Conservation (phyloP, 345 rosid genomes). For the Aquilaria sinensis region DNA sequence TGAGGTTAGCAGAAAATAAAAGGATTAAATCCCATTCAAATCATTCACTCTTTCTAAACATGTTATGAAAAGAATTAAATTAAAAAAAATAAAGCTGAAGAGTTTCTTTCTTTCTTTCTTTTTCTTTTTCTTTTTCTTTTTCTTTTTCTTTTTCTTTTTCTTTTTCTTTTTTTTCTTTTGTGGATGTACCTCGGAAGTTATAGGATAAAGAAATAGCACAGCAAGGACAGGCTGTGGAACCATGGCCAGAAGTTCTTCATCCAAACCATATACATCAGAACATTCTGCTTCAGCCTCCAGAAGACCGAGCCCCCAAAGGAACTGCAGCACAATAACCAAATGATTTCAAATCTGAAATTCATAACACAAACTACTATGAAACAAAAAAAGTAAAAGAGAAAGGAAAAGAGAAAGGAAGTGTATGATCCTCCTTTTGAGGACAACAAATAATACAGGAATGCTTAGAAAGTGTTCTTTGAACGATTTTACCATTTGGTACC, state of each 20-base stretch:
- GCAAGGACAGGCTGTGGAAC: slow-evolving; percentile 93
- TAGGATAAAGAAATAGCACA: slow-evolving; percentile 82
- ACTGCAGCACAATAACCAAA: slow-evolving; percentile 31
- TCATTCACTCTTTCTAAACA: too few relatives aligned
- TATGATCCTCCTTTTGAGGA: too few relatives aligned
- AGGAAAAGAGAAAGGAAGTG: too few relatives aligned
- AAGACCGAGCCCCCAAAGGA: slow-evolving; percentile 85
- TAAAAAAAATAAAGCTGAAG: too few relatives aligned
- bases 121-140: too few relatives aligned
- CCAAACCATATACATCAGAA: slow-evolving; percentile 83
- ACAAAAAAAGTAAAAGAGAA: background rate
- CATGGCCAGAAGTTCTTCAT: slow-evolving; percentile 77
- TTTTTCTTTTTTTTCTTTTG: background rate
- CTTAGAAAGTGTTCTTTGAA: too few relatives aligned
- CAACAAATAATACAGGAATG: too few relatives aligned
- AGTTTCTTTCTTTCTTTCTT: too few relatives aligned
- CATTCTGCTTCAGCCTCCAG: slow-evolving; percentile 63
- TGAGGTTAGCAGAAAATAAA: slow-evolving; percentile 17
- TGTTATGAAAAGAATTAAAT: too few relatives aligned
- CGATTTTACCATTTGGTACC: too few relatives aligned
- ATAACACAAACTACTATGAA: background rate
- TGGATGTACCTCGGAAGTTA: slow-evolving; percentile 57
- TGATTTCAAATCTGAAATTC: background rate
- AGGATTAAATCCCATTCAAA: background rate
- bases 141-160: too few relatives aligned